Base-by-base conservation (phyloP, 371 early-diverging fungal genomes). In the Rhizopus delemar region DNA sequence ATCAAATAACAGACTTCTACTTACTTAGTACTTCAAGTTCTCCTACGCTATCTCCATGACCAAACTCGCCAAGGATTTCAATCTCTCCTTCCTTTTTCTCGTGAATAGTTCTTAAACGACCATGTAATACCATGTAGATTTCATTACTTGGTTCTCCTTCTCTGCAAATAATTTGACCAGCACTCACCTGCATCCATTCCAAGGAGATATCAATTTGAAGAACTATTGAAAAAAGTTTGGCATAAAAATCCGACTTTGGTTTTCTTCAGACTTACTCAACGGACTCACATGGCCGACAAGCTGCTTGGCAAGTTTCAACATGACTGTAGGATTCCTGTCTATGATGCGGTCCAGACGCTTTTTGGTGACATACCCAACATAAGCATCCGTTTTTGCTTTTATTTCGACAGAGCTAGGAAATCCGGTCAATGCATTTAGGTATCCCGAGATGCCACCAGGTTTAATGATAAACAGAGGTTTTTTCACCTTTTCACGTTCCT, bases 131-230 rank as follows among this genome's bases (percentile, higher is more conserved):
- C 66, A 97, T 90, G 62, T 92, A 94, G 35, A 96, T 94, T 4
- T 91, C 84, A 58, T 95, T 91, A 51, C 93, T 85, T 8, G 78
- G 83, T 49, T 94, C 94, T 15, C 90, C 92, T 61, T 94, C 90
- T 36, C 88, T 87, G 66, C 90, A 94, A 22, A 98, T 83, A 48
- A 95, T 87, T 70, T 97, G 93, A 15, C 96, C 93, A 28, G 96
- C 95, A 65, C 80, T 89, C 8, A 93, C 89, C 56, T 95, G 94
- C 72, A 89, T 86, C 99, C 99, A 98, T 63, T 97, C 99, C 58
- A 97, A 74, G 0, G 99, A 95, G 41, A 93, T 89, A 75, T 97
- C 97, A 46, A 98, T 88, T 66, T 95, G 93, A 51, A 95, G 80
- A 16, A 92, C 86, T 71, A 69, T 6, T 32, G 8, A 53, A 41